Conservation (phyloP, 2,329 filamentous ascomycete genomes). For the Diaporthe citriasiana region DNA sequence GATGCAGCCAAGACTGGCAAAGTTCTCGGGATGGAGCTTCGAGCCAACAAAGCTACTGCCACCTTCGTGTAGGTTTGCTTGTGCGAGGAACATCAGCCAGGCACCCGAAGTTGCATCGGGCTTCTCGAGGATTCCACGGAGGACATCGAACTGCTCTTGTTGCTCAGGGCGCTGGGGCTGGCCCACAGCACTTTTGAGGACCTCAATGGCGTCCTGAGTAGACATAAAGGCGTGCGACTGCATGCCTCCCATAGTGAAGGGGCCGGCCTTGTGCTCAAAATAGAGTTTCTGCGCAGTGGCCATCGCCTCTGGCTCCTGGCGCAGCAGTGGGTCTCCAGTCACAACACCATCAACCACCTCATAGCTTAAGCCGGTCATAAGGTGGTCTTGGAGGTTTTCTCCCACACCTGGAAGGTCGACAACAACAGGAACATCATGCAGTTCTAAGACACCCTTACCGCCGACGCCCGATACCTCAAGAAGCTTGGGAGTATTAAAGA, state of each 20-base stretch:
- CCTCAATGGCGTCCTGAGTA: conserved; percentile 33
- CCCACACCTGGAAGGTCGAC: conserved; percentile 32
- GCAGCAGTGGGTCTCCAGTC: conserved; percentile 45
- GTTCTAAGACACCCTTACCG: neutral
- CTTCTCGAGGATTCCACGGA: conserved; percentile 44
- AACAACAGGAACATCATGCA: conserved; percentile 3
- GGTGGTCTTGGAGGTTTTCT: conserved; percentile 38
- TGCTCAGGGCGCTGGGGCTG: conserved; percentile 17
- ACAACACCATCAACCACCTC: conserved; percentile 45
- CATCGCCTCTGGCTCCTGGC: conserved; percentile 34
- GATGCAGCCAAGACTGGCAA: conserved; percentile 41
- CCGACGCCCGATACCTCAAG: conserved; percentile 46
- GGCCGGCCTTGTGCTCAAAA: conserved; percentile 44
- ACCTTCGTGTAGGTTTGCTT: conserved; percentile 46
- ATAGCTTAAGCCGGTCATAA: conserved; percentile 44
- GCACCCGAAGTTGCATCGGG: conserved; percentile 43
- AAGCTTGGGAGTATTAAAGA: conserved; percentile 45
- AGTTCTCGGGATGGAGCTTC: conserved; percentile 44
- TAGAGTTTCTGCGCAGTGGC: conserved; percentile 42
- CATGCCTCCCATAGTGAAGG: conserved; percentile 43
- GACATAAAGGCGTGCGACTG: conserved; percentile 48
- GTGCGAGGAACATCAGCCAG: conserved; percentile 47
- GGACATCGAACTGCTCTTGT: conserved; percentile 36
- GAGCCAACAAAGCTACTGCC: conserved; percentile 42
- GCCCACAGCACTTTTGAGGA: neutral